Evolutionary conservation across 345 rosid genomes (phyloP).

Genomic region (Salix exigua): DNA sequence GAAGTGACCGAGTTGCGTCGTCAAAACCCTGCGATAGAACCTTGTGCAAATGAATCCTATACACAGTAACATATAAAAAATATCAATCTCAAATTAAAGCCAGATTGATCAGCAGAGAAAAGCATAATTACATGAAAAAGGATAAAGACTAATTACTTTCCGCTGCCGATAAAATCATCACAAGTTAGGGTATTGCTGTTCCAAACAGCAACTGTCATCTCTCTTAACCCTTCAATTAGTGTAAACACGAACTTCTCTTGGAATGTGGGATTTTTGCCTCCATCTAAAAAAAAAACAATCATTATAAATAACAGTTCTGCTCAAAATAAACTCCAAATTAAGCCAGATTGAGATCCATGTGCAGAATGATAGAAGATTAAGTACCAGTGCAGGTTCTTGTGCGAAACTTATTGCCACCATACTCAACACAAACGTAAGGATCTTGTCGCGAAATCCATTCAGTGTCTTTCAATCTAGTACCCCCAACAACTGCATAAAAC

Average conservation of each 20-base stretch:
- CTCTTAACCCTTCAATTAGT: slow-evolving; percentile 78
- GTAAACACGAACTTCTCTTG: slow-evolving; percentile 81
- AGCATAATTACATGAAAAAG: neutral
- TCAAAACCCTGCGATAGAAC: slow-evolving; percentile 74
- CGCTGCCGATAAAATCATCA: slow-evolving; percentile 81
- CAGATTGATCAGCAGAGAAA: neutral
- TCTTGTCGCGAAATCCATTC: slow-evolving; percentile 35
- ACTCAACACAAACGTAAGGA: slow-evolving; percentile 34
- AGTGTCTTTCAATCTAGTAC: slow-evolving; percentile 32
- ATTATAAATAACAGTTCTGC: neutral
- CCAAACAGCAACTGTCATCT: slow-evolving; percentile 48
- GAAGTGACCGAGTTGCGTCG: slow-evolving; percentile 69
- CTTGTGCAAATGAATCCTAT: slow-evolving; percentile 71
- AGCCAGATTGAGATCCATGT: neutral
- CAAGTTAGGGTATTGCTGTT: slow-evolving; percentile 60
- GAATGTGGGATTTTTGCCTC: slow-evolving; percentile 72
- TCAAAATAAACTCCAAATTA: neutral
- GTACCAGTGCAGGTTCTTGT: slow-evolving; percentile 34
- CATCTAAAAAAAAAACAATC: slow-evolving; percentile 43
- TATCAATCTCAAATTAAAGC: neutral
- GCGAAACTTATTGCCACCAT: slow-evolving; percentile 27
- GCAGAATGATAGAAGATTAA: neutral
- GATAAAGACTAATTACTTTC: slow-evolving; percentile 48
- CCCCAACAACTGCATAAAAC: slow-evolving; percentile 21
- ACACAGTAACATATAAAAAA: slow-evolving; percentile 13